Conservation (phyloP, 83 land plant genomes). For the Picea abies region DNA sequence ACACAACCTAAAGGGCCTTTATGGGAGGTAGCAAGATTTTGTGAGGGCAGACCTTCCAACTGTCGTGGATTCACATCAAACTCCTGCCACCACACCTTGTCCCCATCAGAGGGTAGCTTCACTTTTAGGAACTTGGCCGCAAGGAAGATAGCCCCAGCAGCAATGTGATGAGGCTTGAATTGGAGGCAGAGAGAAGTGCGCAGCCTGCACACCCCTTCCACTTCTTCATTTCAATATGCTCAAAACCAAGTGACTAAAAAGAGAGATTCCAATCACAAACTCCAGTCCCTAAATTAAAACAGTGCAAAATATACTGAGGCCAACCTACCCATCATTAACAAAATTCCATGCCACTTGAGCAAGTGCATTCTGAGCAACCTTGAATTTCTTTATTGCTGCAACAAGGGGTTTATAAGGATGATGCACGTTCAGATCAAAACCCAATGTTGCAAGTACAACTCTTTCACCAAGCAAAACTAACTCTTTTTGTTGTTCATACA, state of each 20-base stretch:
- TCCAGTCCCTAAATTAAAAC: neutral
- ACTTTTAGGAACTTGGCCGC: conserved; percentile 97
- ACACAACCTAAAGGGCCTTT: conserved; percentile 37
- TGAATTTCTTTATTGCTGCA: conserved; percentile 88
- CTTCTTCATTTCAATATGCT: conserved; percentile 21
- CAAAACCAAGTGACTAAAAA: conserved; percentile 7
- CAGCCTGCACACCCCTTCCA: conserved; percentile 71
- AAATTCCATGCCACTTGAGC: conserved; percentile 92
- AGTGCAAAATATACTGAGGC: conserved; percentile 6
- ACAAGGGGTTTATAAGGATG: conserved; percentile 94
- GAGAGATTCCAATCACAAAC: conserved; percentile 13
- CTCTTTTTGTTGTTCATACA: conserved; percentile 68
- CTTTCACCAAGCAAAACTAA: conserved; percentile 77
- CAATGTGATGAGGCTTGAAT: conserved; percentile 91
- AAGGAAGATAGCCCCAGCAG: conserved; percentile 96
- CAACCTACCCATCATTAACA: conserved; percentile 76
- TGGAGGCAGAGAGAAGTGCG: conserved; percentile 96
- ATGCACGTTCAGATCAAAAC: conserved; percentile 85
- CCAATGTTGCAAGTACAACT: conserved; percentile 81
- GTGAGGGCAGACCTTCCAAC: conserved; percentile 83
- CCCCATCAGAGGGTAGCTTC: conserved; percentile 93
- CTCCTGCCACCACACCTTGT: conserved; percentile 97
- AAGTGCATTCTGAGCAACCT: conserved; percentile 53
- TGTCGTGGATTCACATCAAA: conserved; percentile 96
- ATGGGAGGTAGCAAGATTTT: conserved; percentile 45